phyloP scores from a whole-genome alignment of 225 moss, liverwort and hornwort genomes.

The Lunularia cruciata region DNA sequence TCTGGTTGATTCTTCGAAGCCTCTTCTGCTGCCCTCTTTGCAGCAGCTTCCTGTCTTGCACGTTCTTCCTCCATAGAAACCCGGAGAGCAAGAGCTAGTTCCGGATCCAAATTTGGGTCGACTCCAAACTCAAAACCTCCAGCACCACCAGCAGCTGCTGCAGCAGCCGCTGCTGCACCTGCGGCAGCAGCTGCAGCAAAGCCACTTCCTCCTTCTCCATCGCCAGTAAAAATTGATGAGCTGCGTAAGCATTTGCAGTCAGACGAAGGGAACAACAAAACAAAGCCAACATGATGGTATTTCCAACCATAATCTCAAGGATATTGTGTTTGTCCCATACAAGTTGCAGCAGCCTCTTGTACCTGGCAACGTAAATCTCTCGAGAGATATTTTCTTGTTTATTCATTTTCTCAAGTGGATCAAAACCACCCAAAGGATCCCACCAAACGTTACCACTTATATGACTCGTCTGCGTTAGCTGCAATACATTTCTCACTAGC shows the following conservation, averaged over 20 bases:
- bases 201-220: conserved; percentile 98
- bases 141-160: conserved; percentile 80
- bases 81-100: conserved; percentile 90
- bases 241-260: conserved; percentile 32
- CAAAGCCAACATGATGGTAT: not conserved
- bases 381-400: too few relatives aligned
- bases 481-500: too few relatives aligned
- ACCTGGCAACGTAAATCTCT: too few relatives aligned
- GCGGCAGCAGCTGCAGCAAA: conserved; percentile 99
- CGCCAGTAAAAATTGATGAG: conserved; percentile 90
- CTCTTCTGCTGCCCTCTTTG: conserved; percentile 86
- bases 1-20: conserved; percentile 62
- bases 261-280: not conserved
- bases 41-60: conserved; percentile 97
- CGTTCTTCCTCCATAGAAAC: conserved; percentile 99
- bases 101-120: conserved; percentile 95
- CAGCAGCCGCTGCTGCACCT: conserved; percentile 91
- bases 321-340: too few relatives aligned
- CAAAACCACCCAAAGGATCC: too few relatives aligned
- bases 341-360: too few relatives aligned
- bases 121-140: conserved; percentile 97
- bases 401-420: too few relatives aligned
- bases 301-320: too few relatives aligned
- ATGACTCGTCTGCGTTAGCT: too few relatives aligned
- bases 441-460: too few relatives aligned